Evolutionary conservation across 2,329 filamentous ascomycete species (phyloP), one percentile per base, ranked within the genome.

Genomic region (Exophiala bonariae): DNA sequence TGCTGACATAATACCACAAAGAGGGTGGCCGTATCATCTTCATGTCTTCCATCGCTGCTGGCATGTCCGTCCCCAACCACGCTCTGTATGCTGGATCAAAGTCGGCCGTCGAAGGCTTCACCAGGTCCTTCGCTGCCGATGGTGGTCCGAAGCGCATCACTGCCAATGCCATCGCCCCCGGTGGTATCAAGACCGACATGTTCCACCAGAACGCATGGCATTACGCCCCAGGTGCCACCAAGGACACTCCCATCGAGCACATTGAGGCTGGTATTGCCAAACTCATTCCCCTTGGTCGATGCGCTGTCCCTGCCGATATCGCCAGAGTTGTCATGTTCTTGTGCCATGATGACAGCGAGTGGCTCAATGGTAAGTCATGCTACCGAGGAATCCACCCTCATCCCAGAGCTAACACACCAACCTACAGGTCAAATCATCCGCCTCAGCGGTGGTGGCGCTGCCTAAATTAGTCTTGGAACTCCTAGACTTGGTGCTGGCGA

Each of bases 171-270:
- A 82, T 87, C 37, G 85, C 85, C 2, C 85, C 85, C 2, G 84
- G 84, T 46, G 84, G 84, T 35, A 83, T 87, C 72, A 85, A 87
- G 77, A 83, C 77, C 34, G 86, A 89, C 66, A 89, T 89, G 86
- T 89, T 85, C 71, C 76, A 83, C 52, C 77, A 81, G 66, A 85
- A 85, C 66, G 77, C 81, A 18, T 84, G 81, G 80, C 78, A 81
- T 62, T 83, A 83, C 64, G 79, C 79, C 16, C 80, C 80, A 10
- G 78, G 77, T 49, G 78, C 76, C 44, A 69, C 71, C 59, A 71
- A 75, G 22, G 55, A 58, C 11, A 59, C 56, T 34, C 75, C 66
- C 65, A 41, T 73, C 69, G 73, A 77, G 41, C 72, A 70, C 44
- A 82, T 83, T 57, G 78, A 81, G 63, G 61, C 68, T 41, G 75